Percentiles rank a stretch among this genome's conserved stretches.
phyloP scores from a whole-genome alignment of 306 rosid species.

The Cyamopsis tetragonoloba region DNA sequence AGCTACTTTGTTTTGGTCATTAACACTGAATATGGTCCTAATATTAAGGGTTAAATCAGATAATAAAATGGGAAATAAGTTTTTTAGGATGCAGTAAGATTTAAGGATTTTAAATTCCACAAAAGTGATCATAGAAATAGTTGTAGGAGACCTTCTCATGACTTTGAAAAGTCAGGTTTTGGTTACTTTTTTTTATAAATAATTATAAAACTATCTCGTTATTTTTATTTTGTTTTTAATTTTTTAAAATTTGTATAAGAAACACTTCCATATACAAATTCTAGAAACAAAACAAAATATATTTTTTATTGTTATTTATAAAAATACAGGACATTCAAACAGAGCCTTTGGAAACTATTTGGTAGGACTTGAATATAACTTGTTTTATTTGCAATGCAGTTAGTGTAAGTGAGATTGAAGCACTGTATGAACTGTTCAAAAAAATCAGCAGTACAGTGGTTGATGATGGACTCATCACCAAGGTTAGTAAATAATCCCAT shows the following conservation, averaged over 20 bases:
- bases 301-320: too few species aligned
- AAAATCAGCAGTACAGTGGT: slow-evolving; percentile 67
- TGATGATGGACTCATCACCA: slow-evolving; percentile 77
- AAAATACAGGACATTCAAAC: too few species aligned
- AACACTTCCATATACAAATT: too few species aligned
- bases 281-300: too few species aligned
- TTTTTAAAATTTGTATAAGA: too few species aligned
- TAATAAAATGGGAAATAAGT: not conserved
- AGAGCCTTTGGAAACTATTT: not conserved
- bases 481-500: slow-evolving; percentile 44
- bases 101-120: not conserved
- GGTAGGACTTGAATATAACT: not conserved
- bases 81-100: not conserved
- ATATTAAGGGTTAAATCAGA: not conserved
- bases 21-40: not conserved
- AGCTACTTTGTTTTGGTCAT: not conserved
- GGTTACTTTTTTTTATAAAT: too few species aligned
- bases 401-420: slow-evolving; percentile 85
- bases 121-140: not conserved
- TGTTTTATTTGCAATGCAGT: slow-evolving; percentile 46
- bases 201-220: too few species aligned
- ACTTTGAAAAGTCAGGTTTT: not conserved
- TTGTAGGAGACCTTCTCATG: not conserved
- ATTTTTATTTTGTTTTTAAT: too few species aligned
- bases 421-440: slow-evolving; percentile 74